Conservation (phyloP, 257 asterid genomes). For the Solanum clarkiae region DNA sequence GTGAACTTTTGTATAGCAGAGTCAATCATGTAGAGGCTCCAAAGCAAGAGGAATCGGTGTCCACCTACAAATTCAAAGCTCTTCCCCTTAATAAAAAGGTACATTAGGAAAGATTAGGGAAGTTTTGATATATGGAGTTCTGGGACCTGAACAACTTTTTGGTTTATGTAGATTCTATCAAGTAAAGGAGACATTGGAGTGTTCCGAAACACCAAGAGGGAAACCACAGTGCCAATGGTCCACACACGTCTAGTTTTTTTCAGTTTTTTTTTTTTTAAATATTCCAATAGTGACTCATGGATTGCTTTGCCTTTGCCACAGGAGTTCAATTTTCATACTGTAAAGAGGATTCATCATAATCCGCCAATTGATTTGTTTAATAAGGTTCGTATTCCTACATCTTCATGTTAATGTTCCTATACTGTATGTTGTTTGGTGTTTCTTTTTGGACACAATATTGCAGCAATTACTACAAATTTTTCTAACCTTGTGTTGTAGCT, state of each 20-base stretch:
- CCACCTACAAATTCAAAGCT: constrained; percentile 61
- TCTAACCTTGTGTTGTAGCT: background rate
- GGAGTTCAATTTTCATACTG: constrained; percentile 74
- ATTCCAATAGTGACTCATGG: background rate
- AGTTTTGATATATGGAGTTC: background rate
- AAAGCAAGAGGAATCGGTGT: constrained; percentile 24
- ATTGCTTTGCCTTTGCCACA: constrained; percentile 12
- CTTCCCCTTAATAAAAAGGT: constrained; percentile 81
- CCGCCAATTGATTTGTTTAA: constrained; percentile 72
- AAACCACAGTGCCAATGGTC: constrained; percentile 67
- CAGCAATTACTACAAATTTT: background rate
- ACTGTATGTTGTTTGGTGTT: background rate
- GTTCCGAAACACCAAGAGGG: constrained; percentile 58
- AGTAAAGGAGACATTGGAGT: constrained; percentile 91
- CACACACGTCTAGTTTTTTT: background rate
- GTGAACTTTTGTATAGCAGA: constrained; percentile 16
- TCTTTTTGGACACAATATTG: background rate
- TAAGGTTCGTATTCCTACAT: constrained; percentile 34
- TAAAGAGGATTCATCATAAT: constrained; percentile 47
- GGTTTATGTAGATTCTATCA: constrained; percentile 43
- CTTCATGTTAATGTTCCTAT: background rate
- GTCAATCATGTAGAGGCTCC: constrained; percentile 21
- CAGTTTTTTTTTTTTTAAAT: background rate
- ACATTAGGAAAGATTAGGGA: background rate
- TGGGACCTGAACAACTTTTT: background rate